Conservation (phyloP, 768 basidiomycete genomes). For the Scleroderma citrinum region DNA sequence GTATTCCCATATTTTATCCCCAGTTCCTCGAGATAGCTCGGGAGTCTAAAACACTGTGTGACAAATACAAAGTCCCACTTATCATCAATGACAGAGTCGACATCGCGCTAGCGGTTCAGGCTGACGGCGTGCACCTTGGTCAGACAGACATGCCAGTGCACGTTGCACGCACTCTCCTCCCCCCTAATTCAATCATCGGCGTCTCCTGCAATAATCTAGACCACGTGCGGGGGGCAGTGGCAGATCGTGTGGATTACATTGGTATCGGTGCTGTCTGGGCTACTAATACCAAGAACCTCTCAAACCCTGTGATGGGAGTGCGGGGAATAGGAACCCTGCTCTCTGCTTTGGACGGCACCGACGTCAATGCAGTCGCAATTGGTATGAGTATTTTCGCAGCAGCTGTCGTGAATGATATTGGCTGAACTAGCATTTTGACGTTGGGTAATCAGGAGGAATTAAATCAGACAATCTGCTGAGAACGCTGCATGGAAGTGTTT, state of each 20-base stretch:
- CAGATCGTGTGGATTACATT: constrained; percentile 73
- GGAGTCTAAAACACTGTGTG: constrained; percentile 64
- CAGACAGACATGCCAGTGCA: constrained; percentile 79
- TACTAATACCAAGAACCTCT: constrained; percentile 74
- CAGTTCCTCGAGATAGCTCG: constrained; percentile 76
- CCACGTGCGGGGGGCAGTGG: constrained; percentile 58
- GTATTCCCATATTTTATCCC: background rate
- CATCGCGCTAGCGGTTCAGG: constrained; percentile 71
- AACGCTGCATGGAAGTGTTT: constrained; percentile 66
- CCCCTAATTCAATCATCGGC: constrained; percentile 67
- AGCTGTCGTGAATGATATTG: background rate
- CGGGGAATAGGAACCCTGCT: constrained; percentile 67
- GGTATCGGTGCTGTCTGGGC: constrained; percentile 83
- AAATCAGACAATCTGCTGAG: constrained; percentile 72
- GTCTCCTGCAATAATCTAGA: constrained; percentile 67
- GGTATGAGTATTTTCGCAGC: constrained; percentile 41
- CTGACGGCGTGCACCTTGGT: constrained; percentile 83
- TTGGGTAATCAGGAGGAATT: constrained; percentile 65
- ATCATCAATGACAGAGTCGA: constrained; percentile 89
- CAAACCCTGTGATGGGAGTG: constrained; percentile 60
- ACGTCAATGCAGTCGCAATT: constrained; percentile 75
- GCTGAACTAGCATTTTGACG: background rate
- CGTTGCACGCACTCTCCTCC: constrained; percentile 62
- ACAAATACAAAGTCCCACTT: constrained; percentile 71
- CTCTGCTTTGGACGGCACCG: constrained; percentile 53